Percentiles rank a stretch among this genome's conserved stretches.
Conservation (phyloP, 768 basidiomycete genomes). For the Gymnopilus junonius region DNA sequence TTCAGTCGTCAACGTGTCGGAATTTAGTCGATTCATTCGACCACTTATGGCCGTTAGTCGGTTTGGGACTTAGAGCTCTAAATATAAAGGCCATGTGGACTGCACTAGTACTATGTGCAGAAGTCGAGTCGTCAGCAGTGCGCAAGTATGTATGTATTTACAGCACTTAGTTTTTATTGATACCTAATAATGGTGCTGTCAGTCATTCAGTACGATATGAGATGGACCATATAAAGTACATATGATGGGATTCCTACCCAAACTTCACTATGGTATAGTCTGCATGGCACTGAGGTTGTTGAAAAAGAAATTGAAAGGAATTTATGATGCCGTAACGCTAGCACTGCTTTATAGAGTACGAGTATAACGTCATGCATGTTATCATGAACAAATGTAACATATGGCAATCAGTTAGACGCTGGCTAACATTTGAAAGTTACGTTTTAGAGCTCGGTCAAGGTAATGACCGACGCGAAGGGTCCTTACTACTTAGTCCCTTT, state of each 20-base stretch:
- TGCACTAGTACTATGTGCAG: not conserved
- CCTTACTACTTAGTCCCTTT: too few relatives aligned
- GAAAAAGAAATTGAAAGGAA: not conserved
- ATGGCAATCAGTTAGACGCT: not conserved
- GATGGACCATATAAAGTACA: not conserved
- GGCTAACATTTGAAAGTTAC: not conserved
- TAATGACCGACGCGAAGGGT: not conserved
- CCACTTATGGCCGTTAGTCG: not conserved
- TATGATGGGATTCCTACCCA: not conserved
- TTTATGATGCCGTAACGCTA: not conserved
- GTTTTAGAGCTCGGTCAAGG: not conserved
- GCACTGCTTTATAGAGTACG: too few relatives aligned
- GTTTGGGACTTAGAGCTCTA: not conserved
- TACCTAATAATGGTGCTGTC: not conserved
- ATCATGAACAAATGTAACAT: too few relatives aligned
- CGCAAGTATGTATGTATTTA: too few relatives aligned
- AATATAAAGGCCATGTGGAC: not conserved
- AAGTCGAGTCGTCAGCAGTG: not conserved
- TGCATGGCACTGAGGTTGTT: not conserved
- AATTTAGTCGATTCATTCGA: not conserved
- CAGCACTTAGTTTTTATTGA: too few relatives aligned
- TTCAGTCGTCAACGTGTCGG: not conserved
- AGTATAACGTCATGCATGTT: not conserved
- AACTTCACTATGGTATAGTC: not conserved
- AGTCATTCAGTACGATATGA: not conserved